These are phyloP conservation scores for Prunus davidiana DNA, from an alignment of 306 rosid species.

Conservation along the genomic window DNA sequence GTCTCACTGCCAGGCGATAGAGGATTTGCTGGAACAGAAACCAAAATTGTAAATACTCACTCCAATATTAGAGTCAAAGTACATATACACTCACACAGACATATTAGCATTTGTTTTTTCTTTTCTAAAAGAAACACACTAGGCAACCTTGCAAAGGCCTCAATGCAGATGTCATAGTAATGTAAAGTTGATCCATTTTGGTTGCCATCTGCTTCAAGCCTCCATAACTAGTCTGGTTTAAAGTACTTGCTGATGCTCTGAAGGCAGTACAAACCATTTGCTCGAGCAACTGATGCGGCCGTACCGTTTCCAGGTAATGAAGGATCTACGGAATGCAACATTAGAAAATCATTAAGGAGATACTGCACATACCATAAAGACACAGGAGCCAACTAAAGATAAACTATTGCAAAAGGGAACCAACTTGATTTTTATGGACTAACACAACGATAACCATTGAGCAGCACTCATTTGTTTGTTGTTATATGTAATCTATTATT, in stretches of 20 bases:
- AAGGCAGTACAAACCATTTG: slow-evolving; percentile 91
- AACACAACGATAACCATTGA: neutral
- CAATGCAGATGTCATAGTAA: slow-evolving; percentile 60
- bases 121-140: neutral
- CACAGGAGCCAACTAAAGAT: slow-evolving; percentile 15
- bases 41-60: slow-evolving; percentile 16
- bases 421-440: neutral
- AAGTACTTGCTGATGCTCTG: slow-evolving; percentile 74
- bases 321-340: slow-evolving; percentile 55
- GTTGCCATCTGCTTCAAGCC: slow-evolving; percentile 68
- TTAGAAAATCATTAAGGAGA: slow-evolving; percentile 9
- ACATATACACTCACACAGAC: neutral
- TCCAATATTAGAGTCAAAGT: neutral
- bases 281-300: slow-evolving; percentile 83
- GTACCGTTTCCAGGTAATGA: slow-evolving; percentile 87
- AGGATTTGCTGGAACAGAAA: slow-evolving; percentile 57
- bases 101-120: neutral
- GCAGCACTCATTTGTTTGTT: neutral
- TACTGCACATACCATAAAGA: neutral
- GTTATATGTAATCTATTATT: neutral
- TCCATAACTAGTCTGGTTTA: slow-evolving; percentile 73
- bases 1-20: slow-evolving; percentile 67
- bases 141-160: slow-evolving; percentile 68
- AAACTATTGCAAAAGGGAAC: slow-evolving; percentile 1
- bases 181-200: slow-evolving; percentile 77